These are phyloP conservation scores for Cyclotella cryptica DNA, from an alignment of 108 stramenopile species.

Conservation along the genomic window DNA sequence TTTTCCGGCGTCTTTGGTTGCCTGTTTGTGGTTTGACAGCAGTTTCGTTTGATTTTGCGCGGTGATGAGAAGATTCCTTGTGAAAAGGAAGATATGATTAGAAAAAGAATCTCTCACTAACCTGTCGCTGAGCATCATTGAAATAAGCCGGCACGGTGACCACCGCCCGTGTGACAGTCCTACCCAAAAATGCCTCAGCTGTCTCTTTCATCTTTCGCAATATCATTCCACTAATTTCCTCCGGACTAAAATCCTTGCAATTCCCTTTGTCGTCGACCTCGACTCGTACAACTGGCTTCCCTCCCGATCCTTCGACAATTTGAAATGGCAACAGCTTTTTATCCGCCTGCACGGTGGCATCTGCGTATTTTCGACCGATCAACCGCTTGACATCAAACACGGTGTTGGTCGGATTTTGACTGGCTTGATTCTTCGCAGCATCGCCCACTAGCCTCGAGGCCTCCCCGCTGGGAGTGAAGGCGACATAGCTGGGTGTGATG, in stretches of 20 bases:
- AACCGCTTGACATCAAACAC: slow-evolving; percentile 99
- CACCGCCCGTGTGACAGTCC: slow-evolving; percentile 92
- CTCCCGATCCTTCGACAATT: slow-evolving; percentile 83
- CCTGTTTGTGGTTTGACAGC: slow-evolving; percentile 22
- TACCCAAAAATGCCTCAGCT: slow-evolving; percentile 87
- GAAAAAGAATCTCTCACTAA: too few relatives aligned
- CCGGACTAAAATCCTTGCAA: slow-evolving; percentile 73
- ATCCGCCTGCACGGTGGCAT: slow-evolving; percentile 96
- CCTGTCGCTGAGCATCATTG: slow-evolving; percentile 96
- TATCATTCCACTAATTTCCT: slow-evolving; percentile 92
- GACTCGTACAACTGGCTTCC: slow-evolving; percentile 69
- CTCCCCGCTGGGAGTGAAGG: slow-evolving; percentile 89
- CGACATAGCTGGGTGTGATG: slow-evolving; percentile 98
- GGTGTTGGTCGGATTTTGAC: slow-evolving; percentile 96
- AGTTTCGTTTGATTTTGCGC: too few relatives aligned
- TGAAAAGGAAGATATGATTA: too few relatives aligned
- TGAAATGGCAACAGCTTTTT: slow-evolving; percentile 97
- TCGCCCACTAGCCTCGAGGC: slow-evolving; percentile 92
- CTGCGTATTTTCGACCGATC: slow-evolving; percentile 95
- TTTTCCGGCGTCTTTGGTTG: slow-evolving; percentile 95
- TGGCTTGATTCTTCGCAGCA: slow-evolving; percentile 99
- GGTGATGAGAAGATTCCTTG: too few relatives aligned
- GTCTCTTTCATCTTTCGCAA: slow-evolving; percentile 89
- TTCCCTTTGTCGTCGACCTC: slow-evolving; percentile 65
- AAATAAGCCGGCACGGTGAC: slow-evolving; percentile 99